Conservation (phyloP, 495 filamentous ascomycete genomes). For the Pseudomonodictys pantanalensis region DNA sequence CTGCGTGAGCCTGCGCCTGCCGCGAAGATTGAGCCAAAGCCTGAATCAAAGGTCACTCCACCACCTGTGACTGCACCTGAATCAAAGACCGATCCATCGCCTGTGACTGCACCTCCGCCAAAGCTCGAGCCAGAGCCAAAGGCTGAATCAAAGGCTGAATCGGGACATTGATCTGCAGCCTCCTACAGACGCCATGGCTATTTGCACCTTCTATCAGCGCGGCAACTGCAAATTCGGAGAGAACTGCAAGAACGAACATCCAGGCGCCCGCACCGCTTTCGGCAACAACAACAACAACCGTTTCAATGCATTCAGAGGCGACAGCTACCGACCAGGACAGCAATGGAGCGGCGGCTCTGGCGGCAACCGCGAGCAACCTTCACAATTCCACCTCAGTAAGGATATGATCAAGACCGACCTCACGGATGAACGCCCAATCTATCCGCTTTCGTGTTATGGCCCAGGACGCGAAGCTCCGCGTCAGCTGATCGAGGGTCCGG, state of each 20-base stretch:
- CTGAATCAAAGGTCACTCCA: too few relatives aligned
- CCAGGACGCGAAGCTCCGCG: constrained; percentile 68
- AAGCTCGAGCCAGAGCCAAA: too few relatives aligned
- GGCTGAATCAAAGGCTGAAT: not conserved
- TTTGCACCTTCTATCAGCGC: constrained; percentile 72
- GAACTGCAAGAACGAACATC: constrained; percentile 56
- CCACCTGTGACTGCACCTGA: too few relatives aligned
- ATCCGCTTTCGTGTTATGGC: constrained; percentile 80
- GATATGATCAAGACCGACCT: constrained; percentile 63
- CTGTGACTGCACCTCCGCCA: too few relatives aligned
- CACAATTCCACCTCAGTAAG: constrained; percentile 43
- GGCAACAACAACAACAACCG: constrained; percentile 36
- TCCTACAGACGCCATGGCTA: constrained; percentile 21
- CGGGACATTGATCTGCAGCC: not conserved
- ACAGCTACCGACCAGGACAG: constrained; percentile 13
- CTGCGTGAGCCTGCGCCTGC: too few relatives aligned
- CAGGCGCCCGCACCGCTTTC: constrained; percentile 42
- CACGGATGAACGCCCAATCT: constrained; percentile 66
- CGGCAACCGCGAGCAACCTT: not conserved
- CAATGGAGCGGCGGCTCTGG: constrained; percentile 9
- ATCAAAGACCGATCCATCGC: too few relatives aligned
- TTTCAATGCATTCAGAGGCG: constrained; percentile 40
- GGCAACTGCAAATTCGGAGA: constrained; percentile 74
- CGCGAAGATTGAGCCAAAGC: too few relatives aligned
- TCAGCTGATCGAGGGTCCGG: constrained; percentile 76